These are phyloP conservation scores for Phytopythium cucurbitacearum DNA, from an alignment of 352 stramenopile genomes.

Conservation along the genomic window DNA sequence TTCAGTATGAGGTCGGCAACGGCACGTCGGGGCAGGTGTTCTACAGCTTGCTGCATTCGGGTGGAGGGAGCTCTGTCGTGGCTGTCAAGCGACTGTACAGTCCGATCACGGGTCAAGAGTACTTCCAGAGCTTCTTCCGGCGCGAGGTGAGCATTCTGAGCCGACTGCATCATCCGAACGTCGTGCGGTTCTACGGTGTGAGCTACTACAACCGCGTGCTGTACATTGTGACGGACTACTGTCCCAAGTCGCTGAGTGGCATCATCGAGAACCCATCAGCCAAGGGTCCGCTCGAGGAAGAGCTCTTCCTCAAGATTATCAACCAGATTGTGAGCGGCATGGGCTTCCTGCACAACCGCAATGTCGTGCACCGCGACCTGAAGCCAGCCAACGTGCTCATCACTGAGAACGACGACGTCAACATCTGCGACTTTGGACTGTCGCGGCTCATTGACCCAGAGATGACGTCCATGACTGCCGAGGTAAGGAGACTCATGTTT, in stretches of 20 bases:
- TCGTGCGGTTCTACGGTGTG: constrained; percentile 88
- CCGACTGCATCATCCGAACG: constrained; percentile 83
- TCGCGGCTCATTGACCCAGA: constrained; percentile 82
- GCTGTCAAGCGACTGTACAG: constrained; percentile 88
- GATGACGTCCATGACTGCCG: constrained; percentile 82
- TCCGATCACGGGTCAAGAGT: constrained; percentile 81
- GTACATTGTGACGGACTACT: constrained; percentile 91
- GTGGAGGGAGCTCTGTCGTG: constrained; percentile 78
- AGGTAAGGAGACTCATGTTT: constrained; percentile 18
- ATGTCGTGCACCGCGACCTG: constrained; percentile 86
- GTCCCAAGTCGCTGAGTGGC: constrained; percentile 71
- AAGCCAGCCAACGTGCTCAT: constrained; percentile 95
- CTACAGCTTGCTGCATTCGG: constrained; percentile 76
- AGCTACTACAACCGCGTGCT: constrained; percentile 89
- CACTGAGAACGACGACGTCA: constrained; percentile 87
- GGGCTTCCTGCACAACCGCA: constrained; percentile 87
- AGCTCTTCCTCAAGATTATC: constrained; percentile 84
- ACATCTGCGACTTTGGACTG: constrained; percentile 94
- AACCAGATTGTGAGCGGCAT: constrained; percentile 89
- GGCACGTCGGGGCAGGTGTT: constrained; percentile 90
- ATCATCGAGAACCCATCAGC: constrained; percentile 74
- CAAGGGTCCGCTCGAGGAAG: constrained; percentile 62
- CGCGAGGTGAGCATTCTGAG: constrained; percentile 86
- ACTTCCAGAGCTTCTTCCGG: constrained; percentile 89
- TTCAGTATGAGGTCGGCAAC: constrained; percentile 83